Percentiles rank a stretch among this genome's conserved stretches.
Conservation (phyloP, 139 green algal genomes). For the Micractinium conductrix region DNA sequence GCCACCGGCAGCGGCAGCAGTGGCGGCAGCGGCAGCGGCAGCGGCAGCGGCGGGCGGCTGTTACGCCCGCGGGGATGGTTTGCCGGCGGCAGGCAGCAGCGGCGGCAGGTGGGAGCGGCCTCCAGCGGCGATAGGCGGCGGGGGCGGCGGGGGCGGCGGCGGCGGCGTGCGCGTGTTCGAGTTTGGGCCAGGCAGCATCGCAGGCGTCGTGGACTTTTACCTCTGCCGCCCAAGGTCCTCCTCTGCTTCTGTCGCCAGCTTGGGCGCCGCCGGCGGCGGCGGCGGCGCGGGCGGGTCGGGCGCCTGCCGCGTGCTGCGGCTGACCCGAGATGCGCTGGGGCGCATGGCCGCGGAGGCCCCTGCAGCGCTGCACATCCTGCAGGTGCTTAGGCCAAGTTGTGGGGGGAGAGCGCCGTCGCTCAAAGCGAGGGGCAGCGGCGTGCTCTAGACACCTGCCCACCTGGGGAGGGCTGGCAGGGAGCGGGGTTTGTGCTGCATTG, state of each 20-base stretch:
- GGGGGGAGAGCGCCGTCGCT: not conserved
- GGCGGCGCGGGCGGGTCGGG: not conserved
- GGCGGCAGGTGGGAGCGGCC: not conserved
- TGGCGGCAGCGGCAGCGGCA: not conserved
- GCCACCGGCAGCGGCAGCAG: not conserved
- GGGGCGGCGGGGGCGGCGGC: not conserved
- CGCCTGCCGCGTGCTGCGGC: conserved; percentile 5
- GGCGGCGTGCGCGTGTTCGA: conserved; percentile 5
- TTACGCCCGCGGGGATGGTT: no score
- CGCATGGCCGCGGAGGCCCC: conserved; percentile 9
- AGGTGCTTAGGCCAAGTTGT: not conserved
- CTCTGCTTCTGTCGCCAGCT: not conserved
- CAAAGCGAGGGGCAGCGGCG: no score
- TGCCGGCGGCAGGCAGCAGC: no score
- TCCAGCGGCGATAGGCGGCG: no score
- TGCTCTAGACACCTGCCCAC: no score
- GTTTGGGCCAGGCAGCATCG: not conserved
- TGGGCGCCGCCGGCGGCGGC: not conserved
- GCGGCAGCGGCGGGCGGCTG: not conserved
- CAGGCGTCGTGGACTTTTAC: conserved; percentile 12
- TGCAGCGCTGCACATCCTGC: conserved; percentile 14
- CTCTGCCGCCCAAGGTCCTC: conserved; percentile 7
- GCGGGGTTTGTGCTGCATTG: not conserved
- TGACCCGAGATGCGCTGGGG: not conserved
- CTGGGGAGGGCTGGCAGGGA: no score